phyloP scores from a whole-genome alignment of 352 stramenopile genomes.

The Phytophthora boehmeriae region DNA sequence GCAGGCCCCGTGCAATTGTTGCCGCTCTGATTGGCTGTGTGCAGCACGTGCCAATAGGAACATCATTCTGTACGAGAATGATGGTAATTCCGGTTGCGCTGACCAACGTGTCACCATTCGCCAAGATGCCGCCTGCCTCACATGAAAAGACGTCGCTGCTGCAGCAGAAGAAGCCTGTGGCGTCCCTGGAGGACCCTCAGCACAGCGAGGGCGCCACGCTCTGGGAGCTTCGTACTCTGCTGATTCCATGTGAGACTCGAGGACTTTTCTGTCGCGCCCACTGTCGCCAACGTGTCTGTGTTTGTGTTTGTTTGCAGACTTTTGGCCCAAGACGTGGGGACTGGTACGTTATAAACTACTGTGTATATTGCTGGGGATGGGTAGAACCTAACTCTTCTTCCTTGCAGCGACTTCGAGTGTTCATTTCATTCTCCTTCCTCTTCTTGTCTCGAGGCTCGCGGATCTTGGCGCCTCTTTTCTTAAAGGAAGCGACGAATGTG shows the following conservation, averaged over 20 bases:
- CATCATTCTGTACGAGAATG: no score
- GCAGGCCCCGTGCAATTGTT: background rate
- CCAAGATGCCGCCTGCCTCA: conserved; percentile 31
- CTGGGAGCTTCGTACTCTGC: conserved; percentile 71
- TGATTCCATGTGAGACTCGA: conserved; percentile 64
- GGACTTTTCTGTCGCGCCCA: conserved; percentile 3
- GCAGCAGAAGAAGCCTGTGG: conserved; percentile 18
- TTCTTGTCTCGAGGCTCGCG: conserved; percentile 68
- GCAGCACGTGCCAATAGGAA: conserved; percentile 28
- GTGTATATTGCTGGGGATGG: background rate
- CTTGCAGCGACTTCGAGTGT: conserved; percentile 58
- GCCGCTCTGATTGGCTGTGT: conserved; percentile 23
- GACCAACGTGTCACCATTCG: conserved; percentile 10
- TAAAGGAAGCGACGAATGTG: conserved; percentile 69
- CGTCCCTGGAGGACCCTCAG: conserved; percentile 35
- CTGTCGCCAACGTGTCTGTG: conserved; percentile 7
- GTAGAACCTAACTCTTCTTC: background rate
- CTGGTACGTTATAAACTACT: conserved; percentile 35
- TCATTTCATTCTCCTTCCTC: conserved; percentile 72
- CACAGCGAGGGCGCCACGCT: conserved; percentile 35
- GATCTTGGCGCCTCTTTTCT: conserved; percentile 73
- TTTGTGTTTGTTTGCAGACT: conserved; percentile 45
- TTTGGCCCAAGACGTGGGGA: conserved; percentile 74
- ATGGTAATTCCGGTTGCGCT: conserved; percentile 19
- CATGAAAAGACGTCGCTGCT: conserved; percentile 50